Conservation (phyloP, 805 yeast genomes). For the Candida arabinofermentans region DNA sequence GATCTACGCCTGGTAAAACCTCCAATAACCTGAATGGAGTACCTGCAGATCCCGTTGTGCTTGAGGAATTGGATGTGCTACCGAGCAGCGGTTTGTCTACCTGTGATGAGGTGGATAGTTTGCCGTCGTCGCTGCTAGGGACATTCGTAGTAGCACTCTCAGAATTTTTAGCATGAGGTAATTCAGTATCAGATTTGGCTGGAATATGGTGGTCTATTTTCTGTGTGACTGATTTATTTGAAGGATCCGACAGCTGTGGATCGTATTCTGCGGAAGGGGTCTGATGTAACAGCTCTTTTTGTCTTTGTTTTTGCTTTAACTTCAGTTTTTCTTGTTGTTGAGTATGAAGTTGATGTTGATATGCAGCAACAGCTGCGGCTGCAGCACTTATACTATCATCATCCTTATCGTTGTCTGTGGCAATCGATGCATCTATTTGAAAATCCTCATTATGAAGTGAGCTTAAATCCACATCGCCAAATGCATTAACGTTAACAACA, state of each 20-base stretch:
- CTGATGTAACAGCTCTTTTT: neutral
- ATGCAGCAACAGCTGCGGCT: slow-evolving; percentile 23
- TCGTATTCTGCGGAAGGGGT: neutral
- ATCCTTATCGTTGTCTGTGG: slow-evolving; percentile 10
- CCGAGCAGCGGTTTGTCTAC: neutral
- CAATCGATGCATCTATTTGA: slow-evolving; percentile 24
- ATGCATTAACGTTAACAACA: slow-evolving; percentile 16
- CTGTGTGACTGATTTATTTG: neutral
- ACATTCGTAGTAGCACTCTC: no score
- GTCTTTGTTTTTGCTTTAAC: neutral
- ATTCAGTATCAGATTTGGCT: no score
- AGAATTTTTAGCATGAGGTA: no score
- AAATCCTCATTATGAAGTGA: slow-evolving; percentile 22
- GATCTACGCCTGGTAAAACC: slow-evolving; percentile 24
- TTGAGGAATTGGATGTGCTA: neutral
- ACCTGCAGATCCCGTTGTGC: neutral
- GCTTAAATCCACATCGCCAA: slow-evolving; percentile 22
- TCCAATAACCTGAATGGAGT: slow-evolving; percentile 13
- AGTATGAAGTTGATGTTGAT: slow-evolving; percentile 11
- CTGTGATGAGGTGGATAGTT: no score
- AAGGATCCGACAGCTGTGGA: neutral
- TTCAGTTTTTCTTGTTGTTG: neutral
- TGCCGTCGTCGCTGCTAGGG: no score
- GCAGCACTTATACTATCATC: slow-evolving; percentile 18
- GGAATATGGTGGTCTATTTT: no score